Conservation (phyloP, 805 yeast species). For the Saccharomycopsis selenospora region DNA sequence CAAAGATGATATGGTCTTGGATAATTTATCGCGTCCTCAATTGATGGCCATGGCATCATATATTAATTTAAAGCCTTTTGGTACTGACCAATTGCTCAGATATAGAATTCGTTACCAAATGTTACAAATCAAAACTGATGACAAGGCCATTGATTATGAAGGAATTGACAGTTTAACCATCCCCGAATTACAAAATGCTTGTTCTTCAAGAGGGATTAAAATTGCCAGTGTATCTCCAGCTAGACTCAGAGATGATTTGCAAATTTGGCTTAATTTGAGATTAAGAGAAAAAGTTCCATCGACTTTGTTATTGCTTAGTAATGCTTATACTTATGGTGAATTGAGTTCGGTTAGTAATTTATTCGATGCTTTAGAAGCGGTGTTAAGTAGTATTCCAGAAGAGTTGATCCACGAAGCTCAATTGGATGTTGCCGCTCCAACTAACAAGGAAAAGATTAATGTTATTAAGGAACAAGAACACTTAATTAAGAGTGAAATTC, state of each 20-base stretch:
- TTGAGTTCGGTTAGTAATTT: slow-evolving; percentile 50
- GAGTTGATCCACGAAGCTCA: slow-evolving; percentile 95
- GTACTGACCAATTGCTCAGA: slow-evolving; percentile 85
- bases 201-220: slow-evolving; percentile 90
- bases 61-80: slow-evolving; percentile 86
- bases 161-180: slow-evolving; percentile 80
- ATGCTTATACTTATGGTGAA: slow-evolving; percentile 82
- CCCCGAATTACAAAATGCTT: slow-evolving; percentile 78
- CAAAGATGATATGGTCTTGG: slow-evolving; percentile 88
- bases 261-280: slow-evolving; percentile 84
- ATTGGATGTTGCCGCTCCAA: slow-evolving; percentile 66
- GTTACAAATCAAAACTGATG: slow-evolving; percentile 88
- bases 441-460: slow-evolving; percentile 61
- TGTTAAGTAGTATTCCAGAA: slow-evolving; percentile 83
- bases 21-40: slow-evolving; percentile 86
- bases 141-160: slow-evolving; percentile 84
- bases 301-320: slow-evolving; percentile 73
- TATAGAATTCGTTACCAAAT: slow-evolving; percentile 89
- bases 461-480: slow-evolving; percentile 76
- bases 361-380: slow-evolving; percentile 84
- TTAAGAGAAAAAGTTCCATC: slow-evolving; percentile 88
- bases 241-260: slow-evolving; percentile 71
- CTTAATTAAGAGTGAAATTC: slow-evolving; percentile 77
- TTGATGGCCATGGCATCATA: slow-evolving; percentile 89
- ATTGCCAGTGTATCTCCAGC: slow-evolving; percentile 74